Base-by-base conservation (phyloP, 2,329 filamentous ascomycete genomes). In the Aspergillus latus region DNA sequence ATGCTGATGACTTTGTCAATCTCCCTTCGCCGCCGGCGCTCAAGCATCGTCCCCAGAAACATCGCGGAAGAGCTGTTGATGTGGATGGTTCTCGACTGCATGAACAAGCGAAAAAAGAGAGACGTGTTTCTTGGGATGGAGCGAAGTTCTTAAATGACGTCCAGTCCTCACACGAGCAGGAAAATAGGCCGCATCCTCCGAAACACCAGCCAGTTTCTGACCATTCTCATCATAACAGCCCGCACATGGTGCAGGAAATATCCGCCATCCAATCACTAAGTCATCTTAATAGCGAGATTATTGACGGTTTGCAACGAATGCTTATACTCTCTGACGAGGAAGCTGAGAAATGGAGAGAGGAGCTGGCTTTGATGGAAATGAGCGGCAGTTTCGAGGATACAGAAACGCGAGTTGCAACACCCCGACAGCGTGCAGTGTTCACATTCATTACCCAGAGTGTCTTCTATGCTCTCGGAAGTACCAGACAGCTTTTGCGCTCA, bases 381-480 rank as follows among this genome's bases (percentile, higher is more conserved):
- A 64, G 65, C 45, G 74, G 74, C 8, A 71, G 64, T 40, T 70
- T 71, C 40, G 73, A 76, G 8, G 67, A 70, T 29, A 67, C 68
- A 5, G 69, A 74, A 30, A 75, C 72, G 72, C 64, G 60, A 43
- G 72, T 68, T 62, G 72, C 74, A 44, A 73, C 72, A 16, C 54
- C 58, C 40, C 64, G 65, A 4, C 74, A 76, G 55, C 71, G 71
- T 15, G 62, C 71, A 43, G 68, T 65, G 13, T 76, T 74, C 49
- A 66, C 72, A 4, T 79, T 78, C 57, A 58, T 78, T 49, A 67
- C 71, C 6, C 78, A 79, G 58, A 78, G 76, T 53, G 68, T 78
- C 1, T 75, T 72, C 56, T 80, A 74, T 58, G 69, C 75, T 11
- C 58, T 80, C 44, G 73, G 76, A 58, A 73, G 66, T 50, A 69